Percentiles rank a stretch among this genome's conserved stretches.
Evolutionary conservation across 257 asterid genomes (phyloP).

Genomic region (Rauvolfia tetraphylla): DNA sequence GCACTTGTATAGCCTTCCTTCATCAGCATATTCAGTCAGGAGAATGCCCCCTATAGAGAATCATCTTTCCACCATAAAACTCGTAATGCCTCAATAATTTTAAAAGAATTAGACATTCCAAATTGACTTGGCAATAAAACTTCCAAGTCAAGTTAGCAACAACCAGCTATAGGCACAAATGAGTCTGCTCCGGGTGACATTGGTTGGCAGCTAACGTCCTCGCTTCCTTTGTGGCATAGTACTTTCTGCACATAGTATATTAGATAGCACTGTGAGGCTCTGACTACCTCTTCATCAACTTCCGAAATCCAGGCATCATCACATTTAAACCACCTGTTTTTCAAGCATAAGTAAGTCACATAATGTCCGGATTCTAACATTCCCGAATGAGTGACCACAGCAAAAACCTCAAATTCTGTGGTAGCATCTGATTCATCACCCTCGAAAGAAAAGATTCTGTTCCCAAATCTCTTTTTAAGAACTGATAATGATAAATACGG

Average conservation of each 20-base stretch:
- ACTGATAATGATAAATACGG: slow-evolving; percentile 65
- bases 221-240: slow-evolving; percentile 41
- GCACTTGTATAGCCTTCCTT: background rate
- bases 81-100: background rate
- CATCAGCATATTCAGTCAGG: background rate
- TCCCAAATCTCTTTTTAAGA: slow-evolving; percentile 53
- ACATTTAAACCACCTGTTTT: slow-evolving; percentile 68
- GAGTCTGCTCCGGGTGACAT: slow-evolving; percentile 42
- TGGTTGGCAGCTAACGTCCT: slow-evolving; percentile 60
- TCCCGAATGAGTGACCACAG: slow-evolving; percentile 76
- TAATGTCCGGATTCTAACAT: slow-evolving; percentile 74
- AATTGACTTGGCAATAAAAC: background rate
- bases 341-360: slow-evolving; percentile 54
- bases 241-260: slow-evolving; percentile 57
- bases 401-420: slow-evolving; percentile 67
- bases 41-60: background rate
- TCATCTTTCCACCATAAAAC: background rate
- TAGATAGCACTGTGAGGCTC: slow-evolving; percentile 64
- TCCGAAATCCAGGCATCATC: slow-evolving; percentile 78
- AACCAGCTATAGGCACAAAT: slow-evolving; percentile 68
- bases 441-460: slow-evolving; percentile 44
- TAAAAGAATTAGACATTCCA: background rate
- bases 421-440: slow-evolving; percentile 45
- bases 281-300: slow-evolving; percentile 60
- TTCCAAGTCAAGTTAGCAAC: slow-evolving; percentile 39